Percentiles rank a stretch among this genome's conserved stretches.
Evolutionary conservation across 2,329 filamentous ascomycete genomes (phyloP).

Genomic region (Intubia oerlemansii): DNA sequence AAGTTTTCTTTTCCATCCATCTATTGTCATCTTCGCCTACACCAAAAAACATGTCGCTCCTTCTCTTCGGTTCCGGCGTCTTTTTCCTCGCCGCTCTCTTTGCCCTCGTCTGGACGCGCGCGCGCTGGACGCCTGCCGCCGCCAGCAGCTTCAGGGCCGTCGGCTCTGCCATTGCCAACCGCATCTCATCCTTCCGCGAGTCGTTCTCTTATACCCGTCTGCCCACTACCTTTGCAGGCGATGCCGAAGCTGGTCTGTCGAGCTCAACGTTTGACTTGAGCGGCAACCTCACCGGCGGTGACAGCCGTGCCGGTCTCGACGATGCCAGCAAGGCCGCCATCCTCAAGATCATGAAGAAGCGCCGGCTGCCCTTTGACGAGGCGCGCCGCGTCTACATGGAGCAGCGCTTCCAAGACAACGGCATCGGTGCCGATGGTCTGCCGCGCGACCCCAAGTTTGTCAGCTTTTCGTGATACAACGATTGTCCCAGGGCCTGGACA

Average conservation of each 20-base stretch:
- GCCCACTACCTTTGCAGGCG: conserved; percentile 63
- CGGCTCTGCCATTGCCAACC: conserved; percentile 11
- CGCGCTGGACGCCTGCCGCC: conserved; percentile 52
- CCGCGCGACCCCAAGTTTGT: conserved; percentile 91
- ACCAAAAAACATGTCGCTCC: conserved; percentile 75
- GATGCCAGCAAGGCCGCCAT: conserved; percentile 63
- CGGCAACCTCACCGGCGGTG: conserved; percentile 59
- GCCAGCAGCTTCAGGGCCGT: conserved; percentile 20
- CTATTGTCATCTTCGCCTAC: no score
- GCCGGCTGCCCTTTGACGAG: conserved; percentile 71
- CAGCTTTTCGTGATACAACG: conserved; percentile 46
- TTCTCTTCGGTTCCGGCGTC: conserved; percentile 61
- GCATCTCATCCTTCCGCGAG: conserved; percentile 20
- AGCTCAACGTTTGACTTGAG: conserved; percentile 66
- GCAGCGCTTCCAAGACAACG: conserved; percentile 64
- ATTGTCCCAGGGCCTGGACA: no score
- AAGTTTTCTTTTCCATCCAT: no score
- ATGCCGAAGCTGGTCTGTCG: conserved; percentile 73
- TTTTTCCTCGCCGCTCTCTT: conserved; percentile 51
- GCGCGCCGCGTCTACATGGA: conserved; percentile 74
- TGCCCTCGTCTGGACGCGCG: conserved; percentile 60
- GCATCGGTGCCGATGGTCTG: conserved; percentile 70
- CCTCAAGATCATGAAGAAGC: conserved; percentile 73
- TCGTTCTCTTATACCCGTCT: conserved; percentile 40
- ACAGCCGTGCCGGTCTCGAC: conserved; percentile 64